Base-by-base conservation (phyloP, 495 filamentous ascomycete species). In the Trichoderma parareesei region DNA sequence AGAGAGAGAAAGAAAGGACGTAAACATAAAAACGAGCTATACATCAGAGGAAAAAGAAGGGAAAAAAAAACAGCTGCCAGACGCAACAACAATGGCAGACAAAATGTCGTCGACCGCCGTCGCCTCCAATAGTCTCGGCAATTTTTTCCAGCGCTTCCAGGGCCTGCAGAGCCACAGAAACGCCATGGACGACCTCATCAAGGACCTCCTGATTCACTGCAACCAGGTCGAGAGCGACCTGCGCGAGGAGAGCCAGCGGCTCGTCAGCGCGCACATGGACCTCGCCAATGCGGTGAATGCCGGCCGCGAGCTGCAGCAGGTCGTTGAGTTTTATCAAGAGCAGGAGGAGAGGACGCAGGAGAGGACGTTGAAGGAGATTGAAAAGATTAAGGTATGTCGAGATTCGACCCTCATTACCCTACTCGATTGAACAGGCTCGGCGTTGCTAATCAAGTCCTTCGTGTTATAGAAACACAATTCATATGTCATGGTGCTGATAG, bases 401-500 rank as follows among this genome's bases (percentile, higher is more conserved):
- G 13, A 13, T 5, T 11, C 11, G 9, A 5, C 46, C n/a, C 6
- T 9, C 20, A n/a, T 37, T 37, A 27, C 14, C 11, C n/a, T 55
- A 0, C 0, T 57, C 14, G 5, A 18, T 33, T 55, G n/a, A 1
- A 18, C 2, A 27, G 27, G 27, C 27, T 27, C 27, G 27, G 27
- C 27, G 27, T 27, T 27, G 27, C 27, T 27, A 27, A 27, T 27
- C 27, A 27, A 27, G 27, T 27, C 27, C 27, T 27, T 27, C 27
- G 27, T 35, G 2, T 33, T 18, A 44, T 71, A 92, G 89, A 87
- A 87, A 59, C 84, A 83, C 61, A 88, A 92, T 78, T 85, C 88
- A 9, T 93, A 91, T 70, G 79, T 92, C 68, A 72, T 90, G 38
- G 81, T 91, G 18, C 76, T 95, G 65, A 82, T 95, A 62, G 90